Evolutionary conservation across 805 yeast genomes (phyloP).

Genomic region (Hanseniaspora clermontiae): DNA sequence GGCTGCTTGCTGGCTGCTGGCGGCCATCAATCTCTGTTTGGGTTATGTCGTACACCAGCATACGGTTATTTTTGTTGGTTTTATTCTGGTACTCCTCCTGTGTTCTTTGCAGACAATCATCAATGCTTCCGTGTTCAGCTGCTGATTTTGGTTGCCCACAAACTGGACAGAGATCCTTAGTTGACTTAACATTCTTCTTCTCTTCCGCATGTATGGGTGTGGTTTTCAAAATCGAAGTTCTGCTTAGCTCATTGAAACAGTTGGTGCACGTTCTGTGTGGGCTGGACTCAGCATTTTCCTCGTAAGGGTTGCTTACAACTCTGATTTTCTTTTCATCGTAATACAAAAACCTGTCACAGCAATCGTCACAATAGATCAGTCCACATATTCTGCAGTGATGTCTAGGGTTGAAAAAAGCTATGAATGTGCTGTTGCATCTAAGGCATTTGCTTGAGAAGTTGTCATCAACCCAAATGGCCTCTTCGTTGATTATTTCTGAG

Average conservation of each 20-base stretch:
- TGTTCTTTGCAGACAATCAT: constrained; percentile 47
- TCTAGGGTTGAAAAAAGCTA: constrained; percentile 38
- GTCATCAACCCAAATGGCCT: constrained; percentile 13
- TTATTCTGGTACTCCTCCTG: constrained; percentile 37
- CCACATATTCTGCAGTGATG: constrained; percentile 67
- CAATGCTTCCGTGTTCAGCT: constrained; percentile 2
- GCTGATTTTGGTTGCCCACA: neutral
- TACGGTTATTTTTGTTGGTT: constrained; percentile 55
- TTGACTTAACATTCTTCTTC: neutral
- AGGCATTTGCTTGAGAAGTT: constrained; percentile 29
- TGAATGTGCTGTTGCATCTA: constrained; percentile 35
- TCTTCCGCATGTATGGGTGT: neutral
- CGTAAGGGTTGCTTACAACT: constrained; percentile 19
- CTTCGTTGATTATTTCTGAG: constrained; percentile 2
- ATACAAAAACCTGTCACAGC: constrained; percentile 22
- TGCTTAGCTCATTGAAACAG: constrained; percentile 39
- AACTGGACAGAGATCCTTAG: neutral
- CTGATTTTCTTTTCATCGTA: constrained; percentile 23
- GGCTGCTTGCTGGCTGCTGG: constrained; percentile 21
- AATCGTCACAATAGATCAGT: constrained; percentile 42
- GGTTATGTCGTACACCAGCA: constrained; percentile 59
- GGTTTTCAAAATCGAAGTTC: neutral
- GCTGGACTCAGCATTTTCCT: neutral
- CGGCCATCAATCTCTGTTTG: constrained; percentile 14
- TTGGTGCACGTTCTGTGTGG: constrained; percentile 46